Percentiles rank a stretch among this genome's conserved stretches.
phyloP scores from a whole-genome alignment of 768 basidiomycete genomes.

The Dacryopinax primogenitus region DNA sequence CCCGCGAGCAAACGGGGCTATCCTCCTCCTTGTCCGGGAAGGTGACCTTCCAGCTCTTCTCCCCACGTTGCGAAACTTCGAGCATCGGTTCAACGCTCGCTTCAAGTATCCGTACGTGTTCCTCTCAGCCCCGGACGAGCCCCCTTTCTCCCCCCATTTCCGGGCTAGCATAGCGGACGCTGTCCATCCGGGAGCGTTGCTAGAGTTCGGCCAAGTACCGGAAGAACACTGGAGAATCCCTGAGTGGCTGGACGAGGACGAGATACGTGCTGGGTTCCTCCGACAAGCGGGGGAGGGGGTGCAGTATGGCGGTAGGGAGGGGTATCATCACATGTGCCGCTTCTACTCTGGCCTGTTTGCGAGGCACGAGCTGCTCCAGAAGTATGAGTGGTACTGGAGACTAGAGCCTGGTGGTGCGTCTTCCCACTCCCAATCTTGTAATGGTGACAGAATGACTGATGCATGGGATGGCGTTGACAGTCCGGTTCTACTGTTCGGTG shows the following conservation, averaged over 20 bases:
- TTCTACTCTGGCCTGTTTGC: conserved; percentile 15
- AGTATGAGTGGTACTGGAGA: conserved; percentile 81
- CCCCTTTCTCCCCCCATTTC: neutral
- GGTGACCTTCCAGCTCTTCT: conserved; percentile 15
- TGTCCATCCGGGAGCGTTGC: conserved; percentile 6
- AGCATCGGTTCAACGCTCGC: conserved; percentile 14
- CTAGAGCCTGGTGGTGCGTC: conserved; percentile 39
- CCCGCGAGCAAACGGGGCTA: conserved; percentile 14
- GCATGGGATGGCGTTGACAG: neutral
- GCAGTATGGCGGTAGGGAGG: conserved; percentile 17
- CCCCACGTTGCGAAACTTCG: conserved; percentile 18
- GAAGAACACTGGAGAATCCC: conserved; percentile 14
- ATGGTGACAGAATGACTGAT: neutral
- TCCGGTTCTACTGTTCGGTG: conserved; percentile 15
- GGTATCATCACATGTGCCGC: conserved; percentile 17
- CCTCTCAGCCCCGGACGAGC: conserved; percentile 14
- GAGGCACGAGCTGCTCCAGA: conserved; percentile 55
- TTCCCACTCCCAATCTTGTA: neutral
- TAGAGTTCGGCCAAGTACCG: conserved; percentile 9
- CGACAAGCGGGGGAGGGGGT: conserved; percentile 11
- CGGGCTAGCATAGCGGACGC: neutral
- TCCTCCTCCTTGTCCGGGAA: conserved; percentile 18
- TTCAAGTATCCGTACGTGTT: conserved; percentile 18
- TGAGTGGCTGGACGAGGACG: conserved; percentile 6
- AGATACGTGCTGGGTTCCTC: conserved; percentile 8